phyloP scores from a whole-genome alignment of 257 asterid species.

The Rhazya stricta region DNA sequence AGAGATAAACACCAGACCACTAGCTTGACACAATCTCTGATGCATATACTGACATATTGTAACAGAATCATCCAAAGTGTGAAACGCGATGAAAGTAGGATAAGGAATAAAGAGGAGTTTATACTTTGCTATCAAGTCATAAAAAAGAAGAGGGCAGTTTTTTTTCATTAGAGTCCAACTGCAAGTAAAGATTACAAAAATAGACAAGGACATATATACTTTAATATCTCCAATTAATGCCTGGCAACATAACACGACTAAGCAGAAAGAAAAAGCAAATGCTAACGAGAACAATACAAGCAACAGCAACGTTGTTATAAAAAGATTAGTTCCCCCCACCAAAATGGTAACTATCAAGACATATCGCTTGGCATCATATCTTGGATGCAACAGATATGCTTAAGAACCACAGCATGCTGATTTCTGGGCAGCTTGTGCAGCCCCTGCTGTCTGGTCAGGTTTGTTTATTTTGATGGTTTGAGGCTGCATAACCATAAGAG shows the following conservation, averaged over 20 bases:
- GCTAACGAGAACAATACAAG: constrained; percentile 39
- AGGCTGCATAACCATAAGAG: constrained; percentile 44
- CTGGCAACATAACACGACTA: constrained; percentile 32
- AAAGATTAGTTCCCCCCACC: constrained; percentile 38
- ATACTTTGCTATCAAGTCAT: not conserved
- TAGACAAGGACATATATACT: constrained; percentile 23
- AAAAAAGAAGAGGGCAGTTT: constrained; percentile 5
- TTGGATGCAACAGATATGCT: constrained; percentile 21
- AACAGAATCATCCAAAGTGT: not conserved
- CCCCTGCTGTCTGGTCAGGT: constrained; percentile 59
- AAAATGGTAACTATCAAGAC: constrained; percentile 29
- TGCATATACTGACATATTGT: not conserved
- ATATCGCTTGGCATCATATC: constrained; percentile 26
- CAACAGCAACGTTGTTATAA: constrained; percentile 32
- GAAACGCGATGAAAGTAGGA: not conserved
- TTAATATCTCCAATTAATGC: constrained; percentile 32
- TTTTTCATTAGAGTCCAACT: constrained; percentile 5
- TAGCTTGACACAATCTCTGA: not conserved
- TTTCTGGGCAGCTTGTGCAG: constrained; percentile 55
- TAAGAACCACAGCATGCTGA: constrained; percentile 85
- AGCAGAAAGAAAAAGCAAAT: constrained; percentile 35
- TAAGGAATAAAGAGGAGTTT: not conserved
- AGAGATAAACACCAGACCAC: not conserved
- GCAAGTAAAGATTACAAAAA: constrained; percentile 1
- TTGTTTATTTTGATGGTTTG: constrained; percentile 64